Evolutionary conservation across 345 rosid genomes (phyloP).

Genomic region (Eucalyptus leucophloia): DNA sequence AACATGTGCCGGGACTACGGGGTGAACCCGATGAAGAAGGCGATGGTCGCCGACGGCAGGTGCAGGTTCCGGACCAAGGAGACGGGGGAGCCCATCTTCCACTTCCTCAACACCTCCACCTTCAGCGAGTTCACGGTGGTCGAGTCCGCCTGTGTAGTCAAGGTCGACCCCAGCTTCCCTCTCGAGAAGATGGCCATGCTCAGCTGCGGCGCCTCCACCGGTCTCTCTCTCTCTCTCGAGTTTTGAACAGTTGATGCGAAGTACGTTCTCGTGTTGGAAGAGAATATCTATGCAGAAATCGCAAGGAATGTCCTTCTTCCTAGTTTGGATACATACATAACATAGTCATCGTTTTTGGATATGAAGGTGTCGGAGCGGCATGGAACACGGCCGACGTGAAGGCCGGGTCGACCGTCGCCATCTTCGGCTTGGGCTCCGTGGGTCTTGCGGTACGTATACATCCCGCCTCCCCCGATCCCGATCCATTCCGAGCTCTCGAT

Average conservation of each 20-base stretch:
- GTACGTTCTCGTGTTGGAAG: not conserved
- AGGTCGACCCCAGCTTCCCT: conserved; percentile 25
- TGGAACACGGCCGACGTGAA: conserved; percentile 53
- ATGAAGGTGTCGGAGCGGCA: conserved; percentile 53
- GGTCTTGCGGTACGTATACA: conserved; percentile 49
- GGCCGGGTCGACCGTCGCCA: conserved; percentile 42
- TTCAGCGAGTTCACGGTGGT: conserved; percentile 59
- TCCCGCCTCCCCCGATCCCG: not conserved
- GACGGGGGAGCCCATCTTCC: conserved; percentile 33
- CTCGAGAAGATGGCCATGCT: conserved; percentile 49
- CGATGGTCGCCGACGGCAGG: conserved; percentile 44
- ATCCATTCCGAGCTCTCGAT: not conserved
- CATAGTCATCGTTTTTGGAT: not conserved
- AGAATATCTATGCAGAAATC: not conserved
- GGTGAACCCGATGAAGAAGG: conserved; percentile 38
- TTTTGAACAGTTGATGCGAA: not conserved
- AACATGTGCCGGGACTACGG: conserved; percentile 36
- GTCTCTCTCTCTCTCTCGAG: not conserved
- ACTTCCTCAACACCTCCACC: conserved; percentile 60
- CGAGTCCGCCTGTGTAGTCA: conserved; percentile 46
- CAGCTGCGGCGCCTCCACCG: conserved; percentile 65
- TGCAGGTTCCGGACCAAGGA: conserved; percentile 33
- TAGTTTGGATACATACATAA: not conserved
- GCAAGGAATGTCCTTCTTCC: not conserved
- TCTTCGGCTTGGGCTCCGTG: conserved; percentile 54